phyloP scores from a whole-genome alignment of 23 red algal species.

The Gracilaria caudata region DNA sequence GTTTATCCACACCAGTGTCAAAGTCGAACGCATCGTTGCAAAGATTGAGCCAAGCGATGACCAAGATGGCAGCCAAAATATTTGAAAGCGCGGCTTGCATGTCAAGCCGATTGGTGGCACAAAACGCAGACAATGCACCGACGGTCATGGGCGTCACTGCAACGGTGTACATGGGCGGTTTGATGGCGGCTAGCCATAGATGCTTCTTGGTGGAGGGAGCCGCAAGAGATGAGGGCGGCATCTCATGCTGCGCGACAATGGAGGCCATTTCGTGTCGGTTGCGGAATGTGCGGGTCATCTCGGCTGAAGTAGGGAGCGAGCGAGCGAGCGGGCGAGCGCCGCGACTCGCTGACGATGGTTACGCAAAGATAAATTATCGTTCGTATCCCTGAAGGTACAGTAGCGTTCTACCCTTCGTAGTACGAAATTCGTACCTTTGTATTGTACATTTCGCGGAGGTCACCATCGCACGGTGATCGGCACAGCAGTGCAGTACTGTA shows the following conservation, averaged over 20 bases:
- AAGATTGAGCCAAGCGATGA: slow-evolving; percentile 79
- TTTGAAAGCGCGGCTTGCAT: background rate
- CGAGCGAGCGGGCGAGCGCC: no score
- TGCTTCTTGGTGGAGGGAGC: background rate
- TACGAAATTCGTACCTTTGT: no score
- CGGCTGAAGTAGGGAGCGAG: background rate
- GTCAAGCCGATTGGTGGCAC: background rate
- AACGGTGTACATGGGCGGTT: slow-evolving; percentile 86
- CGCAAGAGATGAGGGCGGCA: background rate
- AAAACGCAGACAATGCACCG: slow-evolving; percentile 40
- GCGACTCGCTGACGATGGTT: no score
- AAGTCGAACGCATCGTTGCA: slow-evolving; percentile 83
- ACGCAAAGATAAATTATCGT: no score
- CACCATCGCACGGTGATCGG: no score
- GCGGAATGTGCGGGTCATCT: background rate
- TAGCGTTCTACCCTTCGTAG: no score
- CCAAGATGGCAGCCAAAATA: slow-evolving; percentile 40
- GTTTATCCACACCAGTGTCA: slow-evolving; percentile 62
- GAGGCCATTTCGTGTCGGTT: background rate
- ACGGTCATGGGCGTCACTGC: slow-evolving; percentile 71
- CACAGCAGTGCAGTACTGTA: no score
- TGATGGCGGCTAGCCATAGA: slow-evolving; percentile 77
- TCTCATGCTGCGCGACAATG: background rate
- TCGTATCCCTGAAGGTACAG: no score
- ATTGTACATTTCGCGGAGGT: no score